Conservation (phyloP, 805 yeast species). For the Pichia nanzhaoensis region DNA sequence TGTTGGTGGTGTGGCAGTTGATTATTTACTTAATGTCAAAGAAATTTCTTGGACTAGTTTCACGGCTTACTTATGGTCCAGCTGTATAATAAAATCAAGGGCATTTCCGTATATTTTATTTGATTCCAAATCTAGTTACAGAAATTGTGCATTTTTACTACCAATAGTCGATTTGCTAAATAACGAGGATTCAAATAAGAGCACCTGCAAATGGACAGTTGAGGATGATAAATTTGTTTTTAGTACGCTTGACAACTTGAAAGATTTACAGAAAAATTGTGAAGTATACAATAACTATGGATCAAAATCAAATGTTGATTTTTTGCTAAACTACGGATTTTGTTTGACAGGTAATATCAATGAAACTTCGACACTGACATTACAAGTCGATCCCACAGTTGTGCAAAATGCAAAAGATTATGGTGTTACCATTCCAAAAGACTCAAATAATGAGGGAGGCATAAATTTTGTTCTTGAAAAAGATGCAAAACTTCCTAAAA, state of each 20-base stretch:
- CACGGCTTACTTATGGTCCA: constrained; percentile 70
- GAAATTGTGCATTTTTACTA: constrained; percentile 54
- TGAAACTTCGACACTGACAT: constrained; percentile 53
- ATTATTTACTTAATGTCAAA: constrained; percentile 14
- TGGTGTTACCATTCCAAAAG: constrained; percentile 36
- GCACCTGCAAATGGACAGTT: constrained; percentile 47
- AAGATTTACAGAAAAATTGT: constrained; percentile 32
- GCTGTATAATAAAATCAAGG: constrained; percentile 62
- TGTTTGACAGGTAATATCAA: constrained; percentile 44
- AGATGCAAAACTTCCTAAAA: constrained; percentile 30
- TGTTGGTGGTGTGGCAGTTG: constrained; percentile 15
- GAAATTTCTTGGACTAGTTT: constrained; percentile 53
- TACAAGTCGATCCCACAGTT: constrained; percentile 41
- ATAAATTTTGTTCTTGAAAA: constrained; percentile 35
- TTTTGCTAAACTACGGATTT: constrained; percentile 77
- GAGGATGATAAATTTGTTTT: constrained; percentile 31
- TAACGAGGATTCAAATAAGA: constrained; percentile 54
- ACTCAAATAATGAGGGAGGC: constrained; percentile 28
- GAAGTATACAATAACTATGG: constrained; percentile 86
- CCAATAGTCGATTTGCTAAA: constrained; percentile 77
- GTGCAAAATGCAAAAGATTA: constrained; percentile 28
- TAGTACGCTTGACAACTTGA: constrained; percentile 28
- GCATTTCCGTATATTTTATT: constrained; percentile 73
- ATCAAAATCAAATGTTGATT: constrained; percentile 53
- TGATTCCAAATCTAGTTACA: constrained; percentile 22